Base-by-base conservation (phyloP, 2,329 filamentous ascomycete genomes). In the Alternaria ethzedia region DNA sequence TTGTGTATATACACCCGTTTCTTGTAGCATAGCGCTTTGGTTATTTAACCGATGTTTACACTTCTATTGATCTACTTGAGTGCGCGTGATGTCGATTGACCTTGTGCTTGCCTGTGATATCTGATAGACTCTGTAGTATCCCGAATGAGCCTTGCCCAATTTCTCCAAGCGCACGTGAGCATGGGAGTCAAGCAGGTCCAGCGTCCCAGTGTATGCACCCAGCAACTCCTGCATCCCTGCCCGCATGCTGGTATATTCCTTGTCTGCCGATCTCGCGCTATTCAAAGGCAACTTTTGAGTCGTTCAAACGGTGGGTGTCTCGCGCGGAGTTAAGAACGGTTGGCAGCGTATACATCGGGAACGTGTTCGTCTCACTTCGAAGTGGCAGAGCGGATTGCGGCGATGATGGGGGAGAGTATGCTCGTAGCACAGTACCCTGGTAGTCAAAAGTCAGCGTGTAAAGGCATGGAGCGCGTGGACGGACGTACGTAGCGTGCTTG, bases 1-100 rank as follows among this genome's bases (percentile, higher is more conserved):
- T 65, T 67, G 64, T 69, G 64, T 65, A 69, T 67, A 69, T 59
- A 63, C 54, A 59, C 57, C 45, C 36, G 36, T 20, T 60, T 64
- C 57, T 61, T 64, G 64, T 68, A 66, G 64, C 66, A 59, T 64
- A 66, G 59, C 55, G 61, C 41, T 47, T 41, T 57, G 30, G 41
- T 57, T 49, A 49, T 46, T 25, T 41, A 28, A 47, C 50, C 46
- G 20, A 41, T 44, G 46, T 59, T 17, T 25, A 12, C 43, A 55
- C 11, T 49, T 11, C 28, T 6, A 12, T 21, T 11, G 3, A 12
- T 43, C 17, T 23, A 41, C 9, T 41, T 41, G n/a, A 41, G n/a
- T 0, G 2, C 3, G 6, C 13, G 12, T 12, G 12, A 20, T 20
- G 8, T 12, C 25, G n/a, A 10, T 41, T 41, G 30, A n/a, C 21